Base-by-base conservation (phyloP, 352 stramenopile species). In the Globisporangium radiosum region DNA sequence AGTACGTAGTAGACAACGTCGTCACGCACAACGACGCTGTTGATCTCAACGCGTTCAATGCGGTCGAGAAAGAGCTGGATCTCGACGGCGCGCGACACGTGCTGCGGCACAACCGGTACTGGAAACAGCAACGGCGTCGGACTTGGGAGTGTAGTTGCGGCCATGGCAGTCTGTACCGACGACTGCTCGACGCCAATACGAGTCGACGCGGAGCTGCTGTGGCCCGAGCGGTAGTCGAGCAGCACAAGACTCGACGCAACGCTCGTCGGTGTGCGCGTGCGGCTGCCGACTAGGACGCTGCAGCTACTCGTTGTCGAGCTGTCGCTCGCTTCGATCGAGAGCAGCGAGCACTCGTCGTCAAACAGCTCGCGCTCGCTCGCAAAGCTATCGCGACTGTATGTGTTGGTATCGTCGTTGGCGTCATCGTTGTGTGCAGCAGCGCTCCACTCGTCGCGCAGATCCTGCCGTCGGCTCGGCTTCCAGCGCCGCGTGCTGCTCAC, bases 1-100 rank as follows among this genome's bases (percentile, higher is more conserved):
- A 89, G 55, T 7, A 89, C 62, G 52, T 83, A 89, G 64, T 85
- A 82, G 7, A 80, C 50, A 49, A 76, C 57, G 54, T 86, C 79
- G 7, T 89, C 75, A 10, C 69, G 64, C 50, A 72, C 64, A 25
- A 77, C 60, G 7, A 85, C 61, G 36, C 76, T 69, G 57, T 73
- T 76, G 57, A 89, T 87, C 48, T 69, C 62, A 36, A 89, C 71
- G 53, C 50, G 72, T 66, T 89, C 79, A 44, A 89, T 84, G 19
- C 76, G 68, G 52, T 73, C 72, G 4, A 89, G 66, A 52, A 79
- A 85, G 13, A 76, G 60, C 47, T 76, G 73, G 49, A 82, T 78
- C 56, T 81, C 69, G 11, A 66, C 80, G n/a, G 75, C 78, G 36
- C 74, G 68, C n/a, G 78, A 78, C 52, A 81, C 59, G 49, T 78